Percentiles rank a stretch among this genome's conserved stretches.
phyloP scores from a whole-genome alignment of 2,329 filamentous ascomycete species.

The Trichoderma asperellum region DNA sequence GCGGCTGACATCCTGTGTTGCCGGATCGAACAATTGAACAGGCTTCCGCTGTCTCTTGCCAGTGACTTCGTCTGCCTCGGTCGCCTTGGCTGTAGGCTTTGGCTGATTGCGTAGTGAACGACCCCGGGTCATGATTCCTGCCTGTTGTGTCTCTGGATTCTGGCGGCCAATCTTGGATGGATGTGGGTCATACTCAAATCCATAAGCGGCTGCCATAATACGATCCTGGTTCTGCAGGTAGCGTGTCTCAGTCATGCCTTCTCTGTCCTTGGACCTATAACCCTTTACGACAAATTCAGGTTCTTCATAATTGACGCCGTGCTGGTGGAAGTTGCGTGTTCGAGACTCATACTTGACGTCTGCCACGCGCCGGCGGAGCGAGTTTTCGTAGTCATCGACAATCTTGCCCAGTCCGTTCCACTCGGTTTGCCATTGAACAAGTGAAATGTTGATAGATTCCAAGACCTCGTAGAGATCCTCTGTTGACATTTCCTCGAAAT shows the following conservation, averaged over 20 bases:
- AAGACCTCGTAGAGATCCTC: conserved; percentile 52
- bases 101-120: conserved; percentile 61
- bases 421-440: conserved; percentile 59
- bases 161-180: conserved; percentile 62
- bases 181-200: conserved; percentile 64
- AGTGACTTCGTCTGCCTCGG: conserved; percentile 55
- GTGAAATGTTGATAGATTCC: conserved; percentile 49
- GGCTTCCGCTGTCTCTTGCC: conserved; percentile 60
- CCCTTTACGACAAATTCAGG: conserved; percentile 61
- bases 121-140: conserved; percentile 55
- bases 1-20: conserved; percentile 55
- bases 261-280: conserved; percentile 52
- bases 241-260: conserved; percentile 49
- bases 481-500: conserved; percentile 54
- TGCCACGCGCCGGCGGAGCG: conserved; percentile 54
- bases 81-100: conserved; percentile 62
- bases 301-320: conserved; percentile 50
- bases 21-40: conserved; percentile 55
- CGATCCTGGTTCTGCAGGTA: conserved; percentile 59
- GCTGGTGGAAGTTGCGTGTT: conserved; percentile 46
- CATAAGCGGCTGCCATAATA: conserved; percentile 62
- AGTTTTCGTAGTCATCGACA: conserved; percentile 62
- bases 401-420: conserved; percentile 55
- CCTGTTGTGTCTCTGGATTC: conserved; percentile 58
- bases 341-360: conserved; percentile 54